These are phyloP conservation scores for Citrus reticulata DNA, from an alignment of 345 rosid species.

Conservation along the genomic window DNA sequence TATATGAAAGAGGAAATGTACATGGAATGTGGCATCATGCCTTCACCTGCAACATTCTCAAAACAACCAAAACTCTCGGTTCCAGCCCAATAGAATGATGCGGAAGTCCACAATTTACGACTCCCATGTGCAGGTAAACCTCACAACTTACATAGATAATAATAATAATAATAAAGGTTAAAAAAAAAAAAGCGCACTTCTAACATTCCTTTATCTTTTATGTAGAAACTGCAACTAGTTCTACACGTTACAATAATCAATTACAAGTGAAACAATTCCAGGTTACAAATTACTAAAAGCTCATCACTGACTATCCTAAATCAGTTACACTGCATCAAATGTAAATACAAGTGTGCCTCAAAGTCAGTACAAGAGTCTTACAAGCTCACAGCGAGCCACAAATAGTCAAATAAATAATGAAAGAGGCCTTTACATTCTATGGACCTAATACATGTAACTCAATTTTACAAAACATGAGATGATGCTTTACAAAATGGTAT, in stretches of 20 bases:
- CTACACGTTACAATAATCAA: conserved; percentile 22
- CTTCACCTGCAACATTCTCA: background rate
- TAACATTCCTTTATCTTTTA: background rate
- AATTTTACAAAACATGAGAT: conserved; percentile 18
- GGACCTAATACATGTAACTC: conserved; percentile 25
- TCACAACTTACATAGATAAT: background rate
- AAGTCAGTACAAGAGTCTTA: conserved; percentile 21
- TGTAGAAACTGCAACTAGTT: background rate
- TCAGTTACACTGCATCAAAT: conserved; percentile 19
- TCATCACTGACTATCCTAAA: conserved; percentile 16
- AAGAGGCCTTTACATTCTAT: conserved; percentile 28
- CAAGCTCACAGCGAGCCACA: conserved; percentile 23
- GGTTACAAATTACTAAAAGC: conserved; percentile 15
- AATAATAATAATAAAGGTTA: too few relatives aligned
- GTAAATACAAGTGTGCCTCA: conserved; percentile 16
- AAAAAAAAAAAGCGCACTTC: background rate
- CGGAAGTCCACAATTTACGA: conserved; percentile 5
- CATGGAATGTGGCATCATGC: background rate
- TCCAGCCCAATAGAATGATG: conserved; percentile 9
- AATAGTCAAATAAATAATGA: conserved; percentile 17
- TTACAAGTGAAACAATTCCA: conserved; percentile 16
- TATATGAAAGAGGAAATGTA: background rate
- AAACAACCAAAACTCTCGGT: conserved; percentile 1
- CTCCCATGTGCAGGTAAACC: background rate
- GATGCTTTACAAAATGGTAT: conserved; percentile 15